Conservation (phyloP, 306 rosid species). For the Geum urbanum region DNA sequence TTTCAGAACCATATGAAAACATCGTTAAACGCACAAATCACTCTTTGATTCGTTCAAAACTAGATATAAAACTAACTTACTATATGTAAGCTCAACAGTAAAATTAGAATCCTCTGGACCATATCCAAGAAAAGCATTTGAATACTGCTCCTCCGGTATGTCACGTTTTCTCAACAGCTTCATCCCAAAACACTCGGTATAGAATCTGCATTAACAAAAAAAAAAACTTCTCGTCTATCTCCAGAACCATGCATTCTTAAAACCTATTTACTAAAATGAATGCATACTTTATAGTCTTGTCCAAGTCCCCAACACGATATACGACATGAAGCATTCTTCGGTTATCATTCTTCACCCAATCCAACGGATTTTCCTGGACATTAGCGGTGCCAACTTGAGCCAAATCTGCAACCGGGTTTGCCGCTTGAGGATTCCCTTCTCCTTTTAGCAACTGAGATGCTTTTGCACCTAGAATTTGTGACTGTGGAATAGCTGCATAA, state of each 20-base stretch:
- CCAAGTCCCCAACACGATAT: slow-evolving; percentile 63
- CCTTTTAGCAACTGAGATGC: slow-evolving; percentile 39
- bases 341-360: slow-evolving; percentile 57
- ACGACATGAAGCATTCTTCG: slow-evolving; percentile 69
- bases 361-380: slow-evolving; percentile 44
- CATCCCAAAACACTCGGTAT: slow-evolving; percentile 70
- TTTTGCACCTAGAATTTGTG: slow-evolving; percentile 38
- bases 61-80: slow-evolving; percentile 32
- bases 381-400: slow-evolving; percentile 40
- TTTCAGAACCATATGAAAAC: not conserved
- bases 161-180: slow-evolving; percentile 61
- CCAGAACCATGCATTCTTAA: not conserved
- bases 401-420: slow-evolving; percentile 36
- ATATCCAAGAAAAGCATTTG: slow-evolving; percentile 67
- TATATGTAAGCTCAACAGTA: slow-evolving; percentile 60
- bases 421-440: slow-evolving; percentile 32
- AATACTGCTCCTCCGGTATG: slow-evolving; percentile 56
- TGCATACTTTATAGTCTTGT: slow-evolving; percentile 60
- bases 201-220: slow-evolving; percentile 46
- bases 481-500: slow-evolving; percentile 37
- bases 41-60: not conserved
- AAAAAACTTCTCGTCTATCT: not conserved
- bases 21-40: not conserved
- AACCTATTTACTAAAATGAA: not conserved
- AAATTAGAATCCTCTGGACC: slow-evolving; percentile 67